Percentiles rank a stretch among this genome's conserved stretches.
These are phyloP conservation scores for Annulohypoxylon maeteangense DNA, from an alignment of 495 filamentous ascomycete species.

Conservation along the genomic window DNA sequence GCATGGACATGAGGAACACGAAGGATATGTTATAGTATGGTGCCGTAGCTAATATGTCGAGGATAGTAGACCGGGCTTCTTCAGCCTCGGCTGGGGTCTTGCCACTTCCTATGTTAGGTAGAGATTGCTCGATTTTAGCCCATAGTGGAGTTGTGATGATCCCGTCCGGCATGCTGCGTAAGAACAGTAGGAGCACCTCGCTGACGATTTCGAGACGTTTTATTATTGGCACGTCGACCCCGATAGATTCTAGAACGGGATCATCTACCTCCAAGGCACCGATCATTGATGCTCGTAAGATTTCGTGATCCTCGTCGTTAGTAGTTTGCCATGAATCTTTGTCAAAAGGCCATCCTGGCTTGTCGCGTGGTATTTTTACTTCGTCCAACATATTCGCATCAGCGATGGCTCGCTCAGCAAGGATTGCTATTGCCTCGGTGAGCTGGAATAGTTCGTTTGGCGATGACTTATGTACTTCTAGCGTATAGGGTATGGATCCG, in stretches of 20 bases:
- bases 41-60: conserved; percentile 75
- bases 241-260: conserved; percentile 66
- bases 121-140: conserved; percentile 72
- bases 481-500: conserved; percentile 57
- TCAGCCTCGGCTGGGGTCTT: conserved; percentile 57
- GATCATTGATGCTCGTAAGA: conserved; percentile 57
- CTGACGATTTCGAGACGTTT: conserved; percentile 76
- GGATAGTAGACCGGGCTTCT: conserved; percentile 72
- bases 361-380: conserved; percentile 65
- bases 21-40: conserved; percentile 87
- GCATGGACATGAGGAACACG: conserved; percentile 84
- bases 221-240: conserved; percentile 66
- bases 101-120: conserved; percentile 55
- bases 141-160: conserved; percentile 76
- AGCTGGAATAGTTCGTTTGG: conserved; percentile 89
- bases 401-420: conserved; percentile 78
- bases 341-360: conserved; percentile 82
- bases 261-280: conserved; percentile 76
- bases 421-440: conserved; percentile 81
- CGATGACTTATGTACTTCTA: conserved; percentile 59
- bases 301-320: conserved; percentile 41
- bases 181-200: conserved; percentile 74
- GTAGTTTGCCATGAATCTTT: conserved; percentile 49
- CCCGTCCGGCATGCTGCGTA: conserved; percentile 77
- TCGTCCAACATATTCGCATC: conserved; percentile 84